These are phyloP conservation scores for Gossypium herbaceum DNA, from an alignment of 345 rosid genomes.

Conservation along the genomic window DNA sequence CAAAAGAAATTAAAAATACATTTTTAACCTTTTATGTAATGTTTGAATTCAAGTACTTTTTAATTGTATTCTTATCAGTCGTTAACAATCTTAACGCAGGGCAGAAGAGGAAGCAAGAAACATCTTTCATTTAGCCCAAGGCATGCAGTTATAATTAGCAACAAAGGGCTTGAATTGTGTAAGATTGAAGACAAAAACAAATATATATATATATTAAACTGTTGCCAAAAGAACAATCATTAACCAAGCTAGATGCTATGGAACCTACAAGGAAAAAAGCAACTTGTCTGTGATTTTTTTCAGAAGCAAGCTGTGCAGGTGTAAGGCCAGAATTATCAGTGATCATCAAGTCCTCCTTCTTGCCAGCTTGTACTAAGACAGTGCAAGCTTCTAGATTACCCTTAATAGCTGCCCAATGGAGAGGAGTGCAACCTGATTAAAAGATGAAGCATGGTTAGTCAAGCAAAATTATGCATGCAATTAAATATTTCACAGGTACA, in stretches of 20 bases:
- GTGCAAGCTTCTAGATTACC: slow-evolving; percentile 99
- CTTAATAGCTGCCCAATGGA: slow-evolving; percentile 99
- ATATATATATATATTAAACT: not conserved
- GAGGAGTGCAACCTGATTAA: slow-evolving; percentile 87
- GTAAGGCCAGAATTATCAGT: slow-evolving; percentile 93
- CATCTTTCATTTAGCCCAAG: slow-evolving; percentile 3
- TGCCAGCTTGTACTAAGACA: slow-evolving; percentile 96
- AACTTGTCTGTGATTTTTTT: slow-evolving; percentile 98
- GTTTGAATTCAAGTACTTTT: not conserved
- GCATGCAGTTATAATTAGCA: slow-evolving; percentile 7
- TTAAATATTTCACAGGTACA: not conserved
- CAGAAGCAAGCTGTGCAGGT: slow-evolving; percentile 99
- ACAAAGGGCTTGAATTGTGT: not conserved
- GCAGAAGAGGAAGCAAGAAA: not conserved
- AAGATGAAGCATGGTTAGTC: slow-evolving; percentile 8
- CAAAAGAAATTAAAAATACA: not conserved
- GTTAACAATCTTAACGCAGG: not conserved
- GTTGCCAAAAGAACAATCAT: slow-evolving; percentile 20
- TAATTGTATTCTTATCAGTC: not conserved
- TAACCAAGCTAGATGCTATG: slow-evolving; percentile 32
- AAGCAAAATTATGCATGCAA: not conserved
- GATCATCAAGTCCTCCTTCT: slow-evolving; percentile 85
- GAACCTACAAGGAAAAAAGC: slow-evolving; percentile 97
- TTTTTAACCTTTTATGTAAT: not conserved
- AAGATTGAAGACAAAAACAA: slow-evolving; percentile 2